Evolutionary conservation across 257 asterid genomes (phyloP).

Genomic region (Solanum virginianum): DNA sequence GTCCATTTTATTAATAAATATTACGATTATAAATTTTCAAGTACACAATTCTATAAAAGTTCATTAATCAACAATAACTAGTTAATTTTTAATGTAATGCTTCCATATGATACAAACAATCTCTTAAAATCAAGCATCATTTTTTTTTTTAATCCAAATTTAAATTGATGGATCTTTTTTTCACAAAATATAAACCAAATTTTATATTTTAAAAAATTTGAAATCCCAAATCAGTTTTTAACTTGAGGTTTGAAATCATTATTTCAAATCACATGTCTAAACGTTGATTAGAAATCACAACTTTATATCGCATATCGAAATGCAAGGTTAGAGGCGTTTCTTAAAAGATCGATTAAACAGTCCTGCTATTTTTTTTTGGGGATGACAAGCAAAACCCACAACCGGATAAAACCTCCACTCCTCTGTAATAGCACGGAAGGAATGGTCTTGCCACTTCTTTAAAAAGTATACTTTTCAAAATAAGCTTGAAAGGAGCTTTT

Average conservation of each 20-base stretch:
- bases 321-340: neutral
- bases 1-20: too few relatives aligned
- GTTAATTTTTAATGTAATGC: neutral
- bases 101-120: neutral
- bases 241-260: neutral
- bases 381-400: too few relatives aligned
- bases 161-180: neutral
- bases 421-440: too few relatives aligned
- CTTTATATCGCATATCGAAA: neutral
- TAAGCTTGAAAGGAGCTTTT: neutral
- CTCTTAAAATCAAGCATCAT: neutral
- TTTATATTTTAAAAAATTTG: neutral
- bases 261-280: too few relatives aligned
- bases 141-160: neutral
- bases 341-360: neutral
- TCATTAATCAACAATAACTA: neutral
- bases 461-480: neutral
- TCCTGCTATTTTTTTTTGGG: neutral
- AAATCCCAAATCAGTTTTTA: neutral
- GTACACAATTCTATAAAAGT: neutral
- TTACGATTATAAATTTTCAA: too few relatives aligned
- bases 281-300: neutral
- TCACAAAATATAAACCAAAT: neutral
- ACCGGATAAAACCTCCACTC: too few relatives aligned
- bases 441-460: neutral